Base-by-base conservation (phyloP, 169 alveolate species). In the Blepharisma undulans region DNA sequence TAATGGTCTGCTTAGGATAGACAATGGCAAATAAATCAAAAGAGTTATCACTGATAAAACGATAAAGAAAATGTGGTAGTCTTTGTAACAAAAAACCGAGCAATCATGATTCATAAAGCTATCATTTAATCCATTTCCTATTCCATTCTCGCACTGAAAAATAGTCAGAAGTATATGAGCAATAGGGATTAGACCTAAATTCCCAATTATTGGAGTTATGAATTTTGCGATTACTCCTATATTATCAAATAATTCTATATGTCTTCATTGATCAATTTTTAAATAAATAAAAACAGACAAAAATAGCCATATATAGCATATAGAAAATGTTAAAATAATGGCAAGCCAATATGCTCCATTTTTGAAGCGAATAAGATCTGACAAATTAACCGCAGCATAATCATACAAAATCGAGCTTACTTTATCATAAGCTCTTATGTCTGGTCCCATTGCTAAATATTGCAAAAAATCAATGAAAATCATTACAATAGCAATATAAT, bases 341-440 rank as follows among this genome's bases (percentile, higher is more conserved):
- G 78, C 89, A 4, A 84, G 33, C 79, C 89, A 84, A 36, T 84
- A 84, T 0, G 29, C 77, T 22, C 60, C 89, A 25, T 84, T 84
- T 21, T 72, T 84, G 36, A 84, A 84, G 18, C 19, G 33, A 30
- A 84, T 84, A 34, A 84, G 2, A 4, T 84, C 4, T 2, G 74
- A 34, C 78, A 84, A 34, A 22, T 84, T 48, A 16, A 84, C 30
- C 6, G 79, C 25, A 8, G 60, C 77, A 32, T 21, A n/a, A 36
- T 60, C 77, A 60, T 72, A 33, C 10, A 84, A 34, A n/a, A 19
- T 60, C 6, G 33, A 21, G 60, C 34, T 48, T 12, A 48, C 14
- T 48, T 48, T 48, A 48, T 48, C 66, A 48, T 48, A 48, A 48
- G 66, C 66, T 18, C 66, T 48, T 10, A 48, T 48, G 12, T 48